Percentiles rank a stretch among this genome's conserved stretches.
Evolutionary conservation across 169 alveolate species (phyloP).

Genomic region (Eimeria falciformis): DNA sequence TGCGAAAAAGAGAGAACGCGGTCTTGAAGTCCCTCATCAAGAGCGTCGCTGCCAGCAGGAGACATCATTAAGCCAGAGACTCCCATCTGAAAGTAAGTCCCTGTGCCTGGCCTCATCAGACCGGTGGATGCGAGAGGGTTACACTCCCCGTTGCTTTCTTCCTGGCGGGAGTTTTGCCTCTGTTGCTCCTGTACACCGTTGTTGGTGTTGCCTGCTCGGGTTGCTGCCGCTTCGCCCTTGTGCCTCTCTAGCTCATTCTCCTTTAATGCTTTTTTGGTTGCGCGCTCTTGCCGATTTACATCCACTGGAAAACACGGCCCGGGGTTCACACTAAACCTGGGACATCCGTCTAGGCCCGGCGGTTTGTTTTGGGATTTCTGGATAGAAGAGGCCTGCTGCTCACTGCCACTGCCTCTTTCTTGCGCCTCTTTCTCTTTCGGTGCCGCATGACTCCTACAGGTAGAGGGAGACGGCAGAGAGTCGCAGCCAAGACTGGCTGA

Average conservation of each 20-base stretch:
- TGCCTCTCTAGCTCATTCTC: not conserved
- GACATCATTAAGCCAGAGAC: constrained; percentile 1
- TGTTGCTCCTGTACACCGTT: too few species aligned
- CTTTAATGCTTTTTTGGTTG: not conserved
- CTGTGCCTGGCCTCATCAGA: constrained; percentile 9
- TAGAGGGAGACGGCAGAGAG: constrained; percentile 50
- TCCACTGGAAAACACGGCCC: too few species aligned
- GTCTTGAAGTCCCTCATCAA: not conserved
- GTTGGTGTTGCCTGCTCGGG: too few species aligned
- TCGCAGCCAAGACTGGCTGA: constrained; percentile 49
- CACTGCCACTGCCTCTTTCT: not conserved
- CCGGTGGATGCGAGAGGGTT: not conserved
- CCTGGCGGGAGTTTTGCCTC: too few species aligned
- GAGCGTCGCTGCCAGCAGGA: not conserved
- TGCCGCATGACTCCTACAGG: not conserved
- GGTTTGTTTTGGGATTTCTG: not conserved
- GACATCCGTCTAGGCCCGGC: not conserved
- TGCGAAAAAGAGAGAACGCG: not conserved
- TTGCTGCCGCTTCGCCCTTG: too few species aligned
- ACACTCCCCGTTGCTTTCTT: too few species aligned
- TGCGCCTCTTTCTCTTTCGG: constrained; percentile 39
- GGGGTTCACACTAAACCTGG: too few species aligned
- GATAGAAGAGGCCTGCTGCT: too few species aligned
- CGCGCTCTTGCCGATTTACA: not conserved
- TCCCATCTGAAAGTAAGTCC: constrained; percentile 30